These are phyloP conservation scores for Mycena sanguinolenta DNA, from an alignment of 768 basidiomycete species.

Conservation along the genomic window DNA sequence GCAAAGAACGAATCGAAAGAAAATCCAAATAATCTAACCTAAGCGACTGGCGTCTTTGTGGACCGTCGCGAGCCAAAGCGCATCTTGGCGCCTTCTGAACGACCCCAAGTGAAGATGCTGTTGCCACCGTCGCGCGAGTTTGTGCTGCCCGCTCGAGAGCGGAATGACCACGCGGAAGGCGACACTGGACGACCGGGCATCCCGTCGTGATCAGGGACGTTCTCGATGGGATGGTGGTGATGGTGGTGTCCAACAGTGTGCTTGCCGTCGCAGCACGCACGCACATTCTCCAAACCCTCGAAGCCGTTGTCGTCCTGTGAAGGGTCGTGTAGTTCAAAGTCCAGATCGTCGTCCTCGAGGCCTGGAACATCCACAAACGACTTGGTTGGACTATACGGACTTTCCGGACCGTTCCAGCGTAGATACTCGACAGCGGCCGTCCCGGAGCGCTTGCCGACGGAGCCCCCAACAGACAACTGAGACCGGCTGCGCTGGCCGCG, in stretches of 20 bases:
- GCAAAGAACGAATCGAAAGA: constrained; percentile 15
- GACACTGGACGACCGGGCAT: constrained; percentile 72
- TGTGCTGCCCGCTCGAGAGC: constrained; percentile 82
- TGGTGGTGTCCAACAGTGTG: constrained; percentile 83
- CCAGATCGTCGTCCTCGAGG: constrained; percentile 73
- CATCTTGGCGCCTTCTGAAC: constrained; percentile 72
- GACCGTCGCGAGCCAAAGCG: constrained; percentile 82
- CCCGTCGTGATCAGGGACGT: constrained; percentile 53
- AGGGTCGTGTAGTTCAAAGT: constrained; percentile 88
- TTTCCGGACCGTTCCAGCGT: constrained; percentile 81
- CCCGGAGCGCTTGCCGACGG: constrained; percentile 87
- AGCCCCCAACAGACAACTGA: constrained; percentile 79
- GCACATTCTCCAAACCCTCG: constrained; percentile 95
- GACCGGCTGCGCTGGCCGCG: constrained; percentile 84
- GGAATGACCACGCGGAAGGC: constrained; percentile 86
- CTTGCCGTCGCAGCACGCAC: constrained; percentile 90
- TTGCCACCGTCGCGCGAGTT: constrained; percentile 75
- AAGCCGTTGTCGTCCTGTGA: constrained; percentile 82
- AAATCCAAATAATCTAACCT: constrained; percentile 26
- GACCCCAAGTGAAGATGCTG: constrained; percentile 78
- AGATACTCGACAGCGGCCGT: constrained; percentile 95
- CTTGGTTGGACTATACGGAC: constrained; percentile 80
- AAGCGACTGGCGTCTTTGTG: constrained; percentile 54
- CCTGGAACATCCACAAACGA: constrained; percentile 71
- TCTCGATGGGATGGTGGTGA: constrained; percentile 44